phyloP scores from a whole-genome alignment of 2,329 filamentous ascomycete species.

The Leptodontidium sp. region DNA sequence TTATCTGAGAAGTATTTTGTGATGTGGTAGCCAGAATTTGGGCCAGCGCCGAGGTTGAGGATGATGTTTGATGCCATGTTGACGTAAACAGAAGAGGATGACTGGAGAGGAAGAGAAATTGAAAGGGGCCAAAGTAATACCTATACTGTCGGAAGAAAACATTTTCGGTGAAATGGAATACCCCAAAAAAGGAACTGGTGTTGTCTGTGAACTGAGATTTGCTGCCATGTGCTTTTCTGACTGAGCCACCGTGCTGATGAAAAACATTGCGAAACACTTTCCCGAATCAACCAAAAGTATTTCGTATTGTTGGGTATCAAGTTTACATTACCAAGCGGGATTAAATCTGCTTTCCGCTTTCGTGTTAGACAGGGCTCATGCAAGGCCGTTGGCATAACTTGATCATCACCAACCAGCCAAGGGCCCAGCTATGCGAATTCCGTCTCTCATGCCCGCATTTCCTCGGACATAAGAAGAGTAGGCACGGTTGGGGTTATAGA shows the following conservation, averaged over 20 bases:
- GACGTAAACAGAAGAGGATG: slow-evolving; percentile 8
- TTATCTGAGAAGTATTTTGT: slow-evolving; percentile 49
- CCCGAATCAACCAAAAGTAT: slow-evolving; percentile 41
- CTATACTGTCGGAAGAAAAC: neutral
- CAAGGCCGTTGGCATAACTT: neutral
- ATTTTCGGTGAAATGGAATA: neutral
- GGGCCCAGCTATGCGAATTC: neutral
- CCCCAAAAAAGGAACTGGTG: neutral
- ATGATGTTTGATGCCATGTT: slow-evolving; percentile 37
- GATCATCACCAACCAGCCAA: neutral
- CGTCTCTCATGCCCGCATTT: neutral
- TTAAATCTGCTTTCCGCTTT: neutral
- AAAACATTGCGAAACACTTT: neutral
- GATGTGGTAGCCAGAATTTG: slow-evolving; percentile 50
- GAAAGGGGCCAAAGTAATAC: neutral
- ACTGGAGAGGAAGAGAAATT: neutral
- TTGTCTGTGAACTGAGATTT: neutral
- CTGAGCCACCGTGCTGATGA: neutral
- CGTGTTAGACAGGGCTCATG: neutral
- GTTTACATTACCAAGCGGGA: neutral
- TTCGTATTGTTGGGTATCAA: neutral
- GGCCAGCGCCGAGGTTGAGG: slow-evolving; percentile 53
- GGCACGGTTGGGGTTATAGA: neutral
- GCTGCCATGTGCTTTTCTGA: neutral
- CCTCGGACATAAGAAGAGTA: neutral